These are phyloP conservation scores for Porcisia hertigi DNA, from an alignment of 208 protist genomes.

Conservation along the genomic window DNA sequence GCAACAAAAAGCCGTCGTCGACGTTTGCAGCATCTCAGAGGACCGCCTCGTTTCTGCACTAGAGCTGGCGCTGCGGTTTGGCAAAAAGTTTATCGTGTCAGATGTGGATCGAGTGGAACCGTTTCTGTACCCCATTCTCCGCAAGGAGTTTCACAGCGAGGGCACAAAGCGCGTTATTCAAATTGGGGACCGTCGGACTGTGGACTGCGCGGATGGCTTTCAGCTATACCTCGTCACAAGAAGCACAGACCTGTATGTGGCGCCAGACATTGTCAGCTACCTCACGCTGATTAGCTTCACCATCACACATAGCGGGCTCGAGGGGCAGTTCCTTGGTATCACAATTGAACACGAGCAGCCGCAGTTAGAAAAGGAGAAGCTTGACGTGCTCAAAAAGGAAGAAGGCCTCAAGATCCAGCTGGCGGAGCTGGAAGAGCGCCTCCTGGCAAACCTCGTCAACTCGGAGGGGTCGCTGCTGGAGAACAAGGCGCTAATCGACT, in stretches of 20 bases:
- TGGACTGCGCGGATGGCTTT: slow-evolving; percentile 98
- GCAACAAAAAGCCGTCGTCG: slow-evolving; percentile 68
- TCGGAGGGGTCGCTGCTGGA: slow-evolving; percentile 96
- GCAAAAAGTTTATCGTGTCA: slow-evolving; percentile 97
- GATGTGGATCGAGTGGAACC: slow-evolving; percentile 97
- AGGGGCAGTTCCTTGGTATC: slow-evolving; percentile 96
- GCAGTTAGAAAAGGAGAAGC: slow-evolving; percentile 95
- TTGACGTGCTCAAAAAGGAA: slow-evolving; percentile 93
- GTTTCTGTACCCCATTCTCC: slow-evolving; percentile 95
- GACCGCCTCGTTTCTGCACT: slow-evolving; percentile 94
- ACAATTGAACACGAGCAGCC: slow-evolving; percentile 98
- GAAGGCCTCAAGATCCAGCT: slow-evolving; percentile 96
- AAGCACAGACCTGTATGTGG: slow-evolving; percentile 84
- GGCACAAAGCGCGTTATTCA: slow-evolving; percentile 92
- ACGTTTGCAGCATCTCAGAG: slow-evolving; percentile 92
- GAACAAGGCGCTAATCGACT: slow-evolving; percentile 94
- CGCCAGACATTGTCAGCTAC: slow-evolving; percentile 92
- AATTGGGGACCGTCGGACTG: slow-evolving; percentile 95
- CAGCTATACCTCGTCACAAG: slow-evolving; percentile 95
- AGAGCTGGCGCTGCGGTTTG: slow-evolving; percentile 97
- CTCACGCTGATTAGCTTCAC: slow-evolving; percentile 97
- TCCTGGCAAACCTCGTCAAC: slow-evolving; percentile 93
- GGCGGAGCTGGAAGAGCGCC: slow-evolving; percentile 90
- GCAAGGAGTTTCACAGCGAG: slow-evolving; percentile 91
- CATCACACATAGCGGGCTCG: slow-evolving; percentile 96